phyloP scores from a whole-genome alignment of 1,139 yeast species.

The Scheffersomyces stambukii region DNA sequence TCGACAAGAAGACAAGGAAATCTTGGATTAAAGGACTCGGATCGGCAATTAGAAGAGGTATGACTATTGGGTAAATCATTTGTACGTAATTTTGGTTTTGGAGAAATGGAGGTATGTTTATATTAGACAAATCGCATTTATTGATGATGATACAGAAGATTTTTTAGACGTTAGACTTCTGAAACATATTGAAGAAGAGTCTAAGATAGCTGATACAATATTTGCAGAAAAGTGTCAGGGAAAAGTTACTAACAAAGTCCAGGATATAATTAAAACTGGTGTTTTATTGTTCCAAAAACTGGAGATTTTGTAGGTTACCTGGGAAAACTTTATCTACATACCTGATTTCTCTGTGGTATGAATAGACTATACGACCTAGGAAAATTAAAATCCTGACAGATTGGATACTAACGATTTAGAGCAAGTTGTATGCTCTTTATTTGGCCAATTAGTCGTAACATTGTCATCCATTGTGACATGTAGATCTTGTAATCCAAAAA shows the following conservation, averaged over 20 bases:
- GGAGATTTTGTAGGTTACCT: slow-evolving; percentile 6
- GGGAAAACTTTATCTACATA: slow-evolving; percentile 16
- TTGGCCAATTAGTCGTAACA: no score
- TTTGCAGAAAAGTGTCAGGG: neutral
- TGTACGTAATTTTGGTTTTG: neutral
- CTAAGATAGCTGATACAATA: slow-evolving; percentile 20
- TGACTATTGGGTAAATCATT: slow-evolving; percentile 27
- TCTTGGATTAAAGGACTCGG: slow-evolving; percentile 86
- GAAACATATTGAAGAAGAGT: slow-evolving; percentile 22
- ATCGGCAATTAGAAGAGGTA: slow-evolving; percentile 57
- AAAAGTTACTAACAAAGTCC: neutral
- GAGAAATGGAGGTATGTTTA: slow-evolving; percentile 7
- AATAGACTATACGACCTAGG: slow-evolving; percentile 19
- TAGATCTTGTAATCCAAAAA: no score
- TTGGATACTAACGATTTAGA: no score
- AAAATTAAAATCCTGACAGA: slow-evolving; percentile 9
- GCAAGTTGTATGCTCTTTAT: no score
- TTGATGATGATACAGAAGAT: slow-evolving; percentile 25
- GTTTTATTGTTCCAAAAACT: neutral
- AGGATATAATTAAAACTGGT: neutral
- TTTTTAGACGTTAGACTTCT: slow-evolving; percentile 31
- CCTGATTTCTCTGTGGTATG: slow-evolving; percentile 10
- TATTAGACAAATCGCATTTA: slow-evolving; percentile 1
- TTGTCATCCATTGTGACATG: no score
- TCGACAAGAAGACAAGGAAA: slow-evolving; percentile 59